Percentiles rank a stretch among this genome's conserved stretches.
Conservation (phyloP, 306 rosid genomes). For the Citrullus colocynthis region DNA sequence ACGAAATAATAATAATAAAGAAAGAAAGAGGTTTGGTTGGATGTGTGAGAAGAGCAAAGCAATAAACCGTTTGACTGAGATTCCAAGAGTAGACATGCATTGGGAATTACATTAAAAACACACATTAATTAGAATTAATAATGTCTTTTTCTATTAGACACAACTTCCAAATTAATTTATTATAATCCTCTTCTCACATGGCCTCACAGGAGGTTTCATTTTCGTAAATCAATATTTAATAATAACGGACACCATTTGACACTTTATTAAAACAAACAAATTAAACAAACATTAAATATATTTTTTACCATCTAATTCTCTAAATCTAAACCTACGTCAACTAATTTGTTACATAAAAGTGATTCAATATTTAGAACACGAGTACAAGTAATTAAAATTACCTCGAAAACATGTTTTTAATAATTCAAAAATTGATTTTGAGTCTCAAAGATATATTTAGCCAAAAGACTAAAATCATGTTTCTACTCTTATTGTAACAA, state of each 20-base stretch:
- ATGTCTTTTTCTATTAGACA: background rate
- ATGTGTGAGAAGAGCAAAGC: background rate
- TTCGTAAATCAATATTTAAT: background rate
- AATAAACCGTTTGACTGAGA: conserved; percentile 4
- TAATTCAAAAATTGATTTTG: too few species aligned
- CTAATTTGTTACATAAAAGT: too few species aligned
- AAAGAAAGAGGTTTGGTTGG: background rate
- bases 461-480: too few species aligned
- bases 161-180: background rate
- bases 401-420: too few species aligned
- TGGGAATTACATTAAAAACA: background rate
- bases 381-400: too few species aligned
- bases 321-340: too few species aligned
- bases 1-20: background rate
- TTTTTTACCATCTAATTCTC: too few species aligned
- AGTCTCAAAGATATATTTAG: too few species aligned
- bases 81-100: conserved; percentile 2
- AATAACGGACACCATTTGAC: background rate
- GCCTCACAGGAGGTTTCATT: background rate
- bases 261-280: too few species aligned
- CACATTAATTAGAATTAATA: background rate
- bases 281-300: too few species aligned
- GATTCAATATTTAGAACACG: too few species aligned
- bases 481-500: too few species aligned
- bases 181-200: background rate